Conservation (phyloP, 495 filamentous ascomycete genomes). For the Aspergillus conjunctus region DNA sequence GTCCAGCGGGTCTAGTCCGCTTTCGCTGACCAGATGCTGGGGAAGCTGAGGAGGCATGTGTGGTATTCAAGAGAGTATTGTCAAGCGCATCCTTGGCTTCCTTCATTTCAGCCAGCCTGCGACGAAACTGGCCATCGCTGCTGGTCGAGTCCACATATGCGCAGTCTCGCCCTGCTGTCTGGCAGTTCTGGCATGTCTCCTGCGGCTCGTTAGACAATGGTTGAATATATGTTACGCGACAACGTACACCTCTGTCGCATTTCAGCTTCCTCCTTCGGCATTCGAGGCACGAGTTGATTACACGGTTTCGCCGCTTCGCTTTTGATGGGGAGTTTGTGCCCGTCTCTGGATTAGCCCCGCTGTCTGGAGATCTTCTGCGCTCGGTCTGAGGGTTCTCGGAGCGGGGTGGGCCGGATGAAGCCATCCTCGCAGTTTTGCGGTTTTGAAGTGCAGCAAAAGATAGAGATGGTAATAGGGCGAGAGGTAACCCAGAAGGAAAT, state of each 20-base stretch:
- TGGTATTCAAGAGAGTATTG: constrained; percentile 58
- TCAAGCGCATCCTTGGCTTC: constrained; percentile 69
- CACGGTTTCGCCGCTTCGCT: constrained; percentile 34
- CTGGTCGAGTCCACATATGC: not conserved
- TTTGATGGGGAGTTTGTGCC: not conserved
- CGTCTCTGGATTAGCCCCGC: not conserved
- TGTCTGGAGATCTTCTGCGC: not conserved
- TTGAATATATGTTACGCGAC: not conserved
- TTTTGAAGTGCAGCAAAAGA: no score
- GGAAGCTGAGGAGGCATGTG: constrained; percentile 23
- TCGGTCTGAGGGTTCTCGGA: no score
- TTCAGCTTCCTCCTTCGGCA: constrained; percentile 72
- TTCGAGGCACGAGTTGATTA: constrained; percentile 70
- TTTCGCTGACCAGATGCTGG: not conserved
- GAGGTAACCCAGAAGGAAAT: no score
- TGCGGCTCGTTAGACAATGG: not conserved
- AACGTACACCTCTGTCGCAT: constrained; percentile 58
- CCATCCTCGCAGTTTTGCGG: no score
- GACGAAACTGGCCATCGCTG: constrained; percentile 23
- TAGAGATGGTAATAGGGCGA: no score
- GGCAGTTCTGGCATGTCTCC: constrained; percentile 6
- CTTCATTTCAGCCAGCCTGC: constrained; percentile 67
- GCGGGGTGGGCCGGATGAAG: no score
- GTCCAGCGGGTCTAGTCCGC: not conserved
- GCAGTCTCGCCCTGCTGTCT: not conserved